A percentile compares a stretch with the other conserved stretches of the same genome.
Conservation (phyloP, 1,284 basidiomycete species). For the Cutaneotrichosporon spelunceum region DNA sequence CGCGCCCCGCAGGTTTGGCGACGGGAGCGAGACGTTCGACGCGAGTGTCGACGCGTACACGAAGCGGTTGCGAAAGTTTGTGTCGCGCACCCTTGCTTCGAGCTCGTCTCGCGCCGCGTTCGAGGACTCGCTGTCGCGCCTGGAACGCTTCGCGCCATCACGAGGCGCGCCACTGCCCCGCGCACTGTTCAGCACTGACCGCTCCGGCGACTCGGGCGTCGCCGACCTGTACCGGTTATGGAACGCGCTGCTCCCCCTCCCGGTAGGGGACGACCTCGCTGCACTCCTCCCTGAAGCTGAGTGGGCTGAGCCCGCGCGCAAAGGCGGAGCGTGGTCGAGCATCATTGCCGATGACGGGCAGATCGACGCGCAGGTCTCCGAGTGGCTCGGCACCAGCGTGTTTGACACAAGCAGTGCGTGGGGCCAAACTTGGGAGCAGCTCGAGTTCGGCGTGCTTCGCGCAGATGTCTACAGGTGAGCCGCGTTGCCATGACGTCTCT, state of each 20-base stretch:
- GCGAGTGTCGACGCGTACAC: conserved; percentile 24
- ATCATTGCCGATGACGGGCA: conserved; percentile 29
- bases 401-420: conserved; percentile 10
- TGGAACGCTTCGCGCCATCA: conserved; percentile 20
- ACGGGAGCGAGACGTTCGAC: conserved; percentile 16
- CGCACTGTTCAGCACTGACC: conserved; percentile 22
- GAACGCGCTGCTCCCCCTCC: conserved; percentile 27
- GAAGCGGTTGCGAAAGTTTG: conserved; percentile 21
- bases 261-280: conserved; percentile 6
- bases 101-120: conserved; percentile 14
- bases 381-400: conserved; percentile 31
- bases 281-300: conserved; percentile 18
- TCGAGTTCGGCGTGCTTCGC: conserved; percentile 30
- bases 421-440: conserved; percentile 31
- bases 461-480: conserved; percentile 38
- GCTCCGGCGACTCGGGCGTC: conserved; percentile 24
- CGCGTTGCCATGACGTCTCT: conserved; percentile 1
- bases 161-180: conserved; percentile 10
- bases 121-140: conserved; percentile 13
- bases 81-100: conserved; percentile 11
- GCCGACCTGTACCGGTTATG: conserved; percentile 33
- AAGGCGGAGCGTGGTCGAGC: conserved; percentile 29
- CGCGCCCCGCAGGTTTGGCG: conserved; percentile 3
- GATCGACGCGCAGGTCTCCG: conserved; percentile 26
- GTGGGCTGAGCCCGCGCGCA: conserved; percentile 19